These are phyloP conservation scores for Vitis hybrid DNA, from an alignment of 177 flowering plant genomes.

Conservation along the genomic window DNA sequence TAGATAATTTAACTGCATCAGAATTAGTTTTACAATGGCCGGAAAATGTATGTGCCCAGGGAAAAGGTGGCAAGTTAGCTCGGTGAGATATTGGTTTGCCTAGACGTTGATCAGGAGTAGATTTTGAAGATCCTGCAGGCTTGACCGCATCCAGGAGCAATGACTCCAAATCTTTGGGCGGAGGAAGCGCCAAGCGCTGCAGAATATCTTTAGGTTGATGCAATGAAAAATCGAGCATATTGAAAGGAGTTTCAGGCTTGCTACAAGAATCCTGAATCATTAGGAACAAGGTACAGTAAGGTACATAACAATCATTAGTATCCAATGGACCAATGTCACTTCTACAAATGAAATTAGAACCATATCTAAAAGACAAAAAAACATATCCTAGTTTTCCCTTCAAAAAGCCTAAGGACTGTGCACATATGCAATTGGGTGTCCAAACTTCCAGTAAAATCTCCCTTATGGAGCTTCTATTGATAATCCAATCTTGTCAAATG, in stretches of 20 bases:
- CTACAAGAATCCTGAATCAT: constrained; percentile 40
- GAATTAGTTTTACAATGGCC: constrained; percentile 53
- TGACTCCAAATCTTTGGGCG: constrained; percentile 61
- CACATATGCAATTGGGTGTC: background rate
- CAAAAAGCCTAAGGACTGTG: background rate
- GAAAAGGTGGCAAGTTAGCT: constrained; percentile 67
- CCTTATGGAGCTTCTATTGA: background rate
- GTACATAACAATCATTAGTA: constrained; percentile 3
- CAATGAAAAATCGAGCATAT: constrained; percentile 27
- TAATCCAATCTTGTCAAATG: background rate
- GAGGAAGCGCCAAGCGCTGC: constrained; percentile 57
- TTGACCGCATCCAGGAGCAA: constrained; percentile 60
- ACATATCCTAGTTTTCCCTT: background rate
- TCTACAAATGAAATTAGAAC: too few species aligned
- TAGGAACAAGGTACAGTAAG: background rate
- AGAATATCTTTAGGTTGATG: constrained; percentile 51
- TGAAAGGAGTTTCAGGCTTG: constrained; percentile 27
- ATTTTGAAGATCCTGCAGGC: constrained; percentile 36
- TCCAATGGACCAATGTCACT: too few species aligned
- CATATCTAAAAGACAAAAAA: too few species aligned
- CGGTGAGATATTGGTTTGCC: constrained; percentile 43
- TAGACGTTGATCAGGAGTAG: constrained; percentile 37
- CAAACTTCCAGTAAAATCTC: background rate
- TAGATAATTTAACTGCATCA: constrained; percentile 54
- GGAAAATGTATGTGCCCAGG: constrained; percentile 69